Evolutionary conservation across 2,329 filamentous ascomycete genomes (phyloP).

Genomic region (Xylaria arbuscula): DNA sequence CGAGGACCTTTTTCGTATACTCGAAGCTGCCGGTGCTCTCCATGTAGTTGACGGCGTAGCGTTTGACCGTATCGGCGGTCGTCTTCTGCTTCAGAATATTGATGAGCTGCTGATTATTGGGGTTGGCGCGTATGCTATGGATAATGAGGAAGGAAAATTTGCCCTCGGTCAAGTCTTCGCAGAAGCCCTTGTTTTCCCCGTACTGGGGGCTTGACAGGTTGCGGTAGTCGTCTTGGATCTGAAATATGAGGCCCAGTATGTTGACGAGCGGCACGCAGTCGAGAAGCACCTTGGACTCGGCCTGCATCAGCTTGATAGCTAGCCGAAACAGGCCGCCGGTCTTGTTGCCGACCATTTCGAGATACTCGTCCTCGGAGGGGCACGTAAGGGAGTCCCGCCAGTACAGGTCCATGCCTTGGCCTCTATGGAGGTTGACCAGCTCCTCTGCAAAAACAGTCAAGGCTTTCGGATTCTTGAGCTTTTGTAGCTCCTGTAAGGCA

Average conservation of each 20-base stretch:
- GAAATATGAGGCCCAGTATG: slow-evolving; percentile 85
- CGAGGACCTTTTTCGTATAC: slow-evolving; percentile 78
- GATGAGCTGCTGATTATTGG: slow-evolving; percentile 79
- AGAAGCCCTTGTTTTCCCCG: slow-evolving; percentile 89
- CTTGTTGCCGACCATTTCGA: slow-evolving; percentile 95
- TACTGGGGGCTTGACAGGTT: slow-evolving; percentile 83
- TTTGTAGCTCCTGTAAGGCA: slow-evolving; percentile 79
- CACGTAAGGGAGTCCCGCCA: slow-evolving; percentile 88
- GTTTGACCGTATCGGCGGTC: slow-evolving; percentile 85
- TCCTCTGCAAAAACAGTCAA: slow-evolving; percentile 83
- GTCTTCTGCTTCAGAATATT: slow-evolving; percentile 95
- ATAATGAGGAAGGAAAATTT: slow-evolving; percentile 98
- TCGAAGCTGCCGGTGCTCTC: slow-evolving; percentile 88
- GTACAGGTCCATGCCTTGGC: slow-evolving; percentile 91
- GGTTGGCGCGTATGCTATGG: slow-evolving; percentile 85
- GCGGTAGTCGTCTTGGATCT: slow-evolving; percentile 93
- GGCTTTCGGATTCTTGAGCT: slow-evolving; percentile 73
- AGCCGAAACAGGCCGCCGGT: slow-evolving; percentile 88
- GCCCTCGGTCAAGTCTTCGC: slow-evolving; percentile 94
- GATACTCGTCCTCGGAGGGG: slow-evolving; percentile 87
- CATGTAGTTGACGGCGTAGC: slow-evolving; percentile 92
- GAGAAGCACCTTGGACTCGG: slow-evolving; percentile 66
- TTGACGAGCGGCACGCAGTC: slow-evolving; percentile 89
- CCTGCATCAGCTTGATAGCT: slow-evolving; percentile 89
- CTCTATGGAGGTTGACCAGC: slow-evolving; percentile 83